Base-by-base conservation (phyloP, 2,329 filamentous ascomycete genomes). In the Ophidiomyces ophidiicola region DNA sequence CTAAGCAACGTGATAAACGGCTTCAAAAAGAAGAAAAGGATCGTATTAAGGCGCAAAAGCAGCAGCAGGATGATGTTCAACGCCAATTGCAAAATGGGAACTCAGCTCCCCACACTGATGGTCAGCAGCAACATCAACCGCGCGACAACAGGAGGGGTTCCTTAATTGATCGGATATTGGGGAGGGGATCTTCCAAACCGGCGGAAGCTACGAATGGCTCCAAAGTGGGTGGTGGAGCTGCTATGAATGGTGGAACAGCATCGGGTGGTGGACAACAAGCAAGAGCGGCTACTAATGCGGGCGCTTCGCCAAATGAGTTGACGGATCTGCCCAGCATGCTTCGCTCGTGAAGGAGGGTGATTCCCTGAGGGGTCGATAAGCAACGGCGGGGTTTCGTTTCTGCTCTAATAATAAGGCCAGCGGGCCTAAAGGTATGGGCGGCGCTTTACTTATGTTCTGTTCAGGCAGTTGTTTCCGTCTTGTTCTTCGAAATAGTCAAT, bases 1-100 rank as follows among this genome's bases (percentile, higher is more conserved):
- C 31, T 21, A 45, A 45, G 30, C 21, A 23, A 4, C 42, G 24
- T 2, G 23, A 37, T n/a, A 43, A 46, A 30, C 36, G 32, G 24
- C 31, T 29, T 6, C 15, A 34, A 8, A 39, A 34, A 25, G 39
- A 45, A 33, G 40, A 43, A 20, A 45, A 38, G 14, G 32, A 26
- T 5, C 43, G 41, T 10, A 10, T 30, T 10, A 40, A 40, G 19
- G 26, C 40, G 32, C 19, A 26, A 11, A 26, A 29, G 14, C 26
- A 38, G 15, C 32, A 45, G 12, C 36, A 36, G 11, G 24, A 33
- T 2, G 24, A 4, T n/a, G 34, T 35, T 12, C 28, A 43, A 35
- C 30, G 18, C 4, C 33, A 33, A 10, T 8, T 25, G 11, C 29
- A 39, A 29, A 12, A 38, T 8, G 21, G 21, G 7, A 10, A 14